Evolutionary conservation across 495 filamentous ascomycete genomes (phyloP).

Genomic region (Filosporella fistucella): DNA sequence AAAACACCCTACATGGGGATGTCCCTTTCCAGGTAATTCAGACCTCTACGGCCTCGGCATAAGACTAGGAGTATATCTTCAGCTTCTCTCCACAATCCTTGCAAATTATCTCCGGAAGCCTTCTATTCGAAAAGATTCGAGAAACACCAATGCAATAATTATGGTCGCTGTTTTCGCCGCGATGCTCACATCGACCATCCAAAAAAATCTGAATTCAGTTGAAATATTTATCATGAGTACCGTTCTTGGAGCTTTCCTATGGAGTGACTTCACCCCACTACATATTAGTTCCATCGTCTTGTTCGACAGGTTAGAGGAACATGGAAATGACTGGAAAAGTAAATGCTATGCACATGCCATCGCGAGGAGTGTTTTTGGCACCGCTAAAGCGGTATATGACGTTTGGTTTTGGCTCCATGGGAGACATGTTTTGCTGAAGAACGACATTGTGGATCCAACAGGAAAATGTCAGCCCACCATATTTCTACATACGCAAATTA

Average conservation of each 20-base stretch:
- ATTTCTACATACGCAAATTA: too few species aligned
- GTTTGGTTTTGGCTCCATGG: not conserved
- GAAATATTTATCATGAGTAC: not conserved
- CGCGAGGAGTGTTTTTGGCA: too few species aligned
- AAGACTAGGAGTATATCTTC: slow-evolving; percentile 32
- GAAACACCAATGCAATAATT: not conserved
- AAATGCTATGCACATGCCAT: not conserved
- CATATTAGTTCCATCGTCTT: not conserved
- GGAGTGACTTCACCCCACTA: not conserved
- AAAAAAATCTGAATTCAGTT: not conserved
- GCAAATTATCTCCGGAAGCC: not conserved
- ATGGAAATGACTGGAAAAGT: not conserved
- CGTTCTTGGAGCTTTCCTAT: not conserved
- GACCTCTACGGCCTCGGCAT: slow-evolving; percentile 36
- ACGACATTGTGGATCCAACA: not conserved
- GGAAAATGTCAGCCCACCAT: too few species aligned
- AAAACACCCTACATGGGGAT: too few species aligned
- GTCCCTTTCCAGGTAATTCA: slow-evolving; percentile 24
- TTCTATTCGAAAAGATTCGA: too few species aligned
- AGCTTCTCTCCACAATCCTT: slow-evolving; percentile 22
- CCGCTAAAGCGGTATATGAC: not conserved
- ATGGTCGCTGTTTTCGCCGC: not conserved
- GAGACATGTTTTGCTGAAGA: not conserved
- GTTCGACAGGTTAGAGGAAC: not conserved
- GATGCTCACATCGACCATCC: not conserved